Evolutionary conservation across 257 asterid genomes (phyloP).

Genomic region (Solanum arcanum): DNA sequence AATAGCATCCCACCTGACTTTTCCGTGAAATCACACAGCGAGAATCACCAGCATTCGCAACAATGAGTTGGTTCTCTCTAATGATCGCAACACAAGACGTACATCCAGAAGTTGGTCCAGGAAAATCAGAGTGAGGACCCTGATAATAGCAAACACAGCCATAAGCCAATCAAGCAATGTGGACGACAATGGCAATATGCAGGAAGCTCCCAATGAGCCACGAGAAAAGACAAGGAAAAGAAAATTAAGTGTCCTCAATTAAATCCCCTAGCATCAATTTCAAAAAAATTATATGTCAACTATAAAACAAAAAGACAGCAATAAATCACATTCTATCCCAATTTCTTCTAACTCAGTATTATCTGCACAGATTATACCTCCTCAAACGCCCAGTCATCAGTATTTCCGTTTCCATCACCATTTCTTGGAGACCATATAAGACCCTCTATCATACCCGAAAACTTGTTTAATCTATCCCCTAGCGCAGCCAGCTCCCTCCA

Average conservation of each 20-base stretch:
- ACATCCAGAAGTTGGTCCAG: constrained; percentile 97
- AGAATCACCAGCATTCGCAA: constrained; percentile 98
- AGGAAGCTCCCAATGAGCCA: not conserved
- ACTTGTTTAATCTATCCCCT: constrained; percentile 87
- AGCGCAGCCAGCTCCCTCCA: constrained; percentile 96
- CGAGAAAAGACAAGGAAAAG: not conserved
- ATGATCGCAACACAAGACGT: constrained; percentile 88
- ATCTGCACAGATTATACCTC: constrained; percentile 42
- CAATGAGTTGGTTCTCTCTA: constrained; percentile 66
- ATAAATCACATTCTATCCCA: not conserved
- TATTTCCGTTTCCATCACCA: constrained; percentile 53
- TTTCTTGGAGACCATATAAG: constrained; percentile 90
- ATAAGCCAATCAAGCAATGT: not conserved
- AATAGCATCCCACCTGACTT: constrained; percentile 59
- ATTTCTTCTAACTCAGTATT: not conserved
- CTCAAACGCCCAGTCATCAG: constrained; percentile 94
- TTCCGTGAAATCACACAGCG: constrained; percentile 95
- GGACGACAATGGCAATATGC: not conserved
- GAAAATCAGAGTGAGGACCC: constrained; percentile 98
- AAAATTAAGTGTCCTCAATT: not conserved
- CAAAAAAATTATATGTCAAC: not conserved
- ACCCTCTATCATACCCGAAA: constrained; percentile 93
- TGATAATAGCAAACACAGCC: constrained; percentile 10
- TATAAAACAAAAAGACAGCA: not conserved
- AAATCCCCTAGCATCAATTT: not conserved